Evolutionary conservation across 768 basidiomycete genomes (phyloP), one percentile per base, ranked within the genome.

Genomic region (Kwoniella sp.): DNA sequence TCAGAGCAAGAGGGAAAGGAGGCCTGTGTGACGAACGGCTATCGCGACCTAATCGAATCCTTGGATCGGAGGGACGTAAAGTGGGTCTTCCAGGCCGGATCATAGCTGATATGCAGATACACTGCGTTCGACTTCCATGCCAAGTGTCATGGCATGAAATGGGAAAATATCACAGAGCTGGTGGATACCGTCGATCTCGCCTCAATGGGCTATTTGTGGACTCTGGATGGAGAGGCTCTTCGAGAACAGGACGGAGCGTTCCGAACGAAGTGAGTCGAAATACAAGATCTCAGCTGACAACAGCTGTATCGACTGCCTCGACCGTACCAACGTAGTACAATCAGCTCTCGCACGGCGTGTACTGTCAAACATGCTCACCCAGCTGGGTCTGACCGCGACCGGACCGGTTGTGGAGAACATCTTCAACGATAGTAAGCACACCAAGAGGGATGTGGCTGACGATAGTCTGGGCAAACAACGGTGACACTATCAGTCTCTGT

Each of bases 401-500:
- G 81, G 80, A 47, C 84, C 62, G 9, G 59, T 50, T 3, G 56
- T 72, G 2, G 73, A 74, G 20, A 60, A 57, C 26, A 63, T 69
- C 6, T 74, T 70, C 60, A 81, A 81, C 36, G 75, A 71, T 27
- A 79, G 80, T 57, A 42, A 79, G 80, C 81, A 15, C 80, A 83
- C 89, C 58, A 83, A 3, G 9, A 34, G 6, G 14, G 9, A 38
- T 44, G 8, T 10, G 19, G 28, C 59, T 62, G 39, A 60, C n/a
- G 8, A 28, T 17, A 88, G 88, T 89, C 15, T 99, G 95, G 95
- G 95, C 95, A 2, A 95, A 98, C 68, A 98, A 98, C 61, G 95
- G 95, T 0, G 95, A 99, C 70, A 86, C 89, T 5, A 88, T 95
- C 53, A 91, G 88, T 71, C 80, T 86, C 48, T 85, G 86, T 48